phyloP scores from a whole-genome alignment of 495 filamentous ascomycete genomes.

The Hypoxylon perforatum region DNA sequence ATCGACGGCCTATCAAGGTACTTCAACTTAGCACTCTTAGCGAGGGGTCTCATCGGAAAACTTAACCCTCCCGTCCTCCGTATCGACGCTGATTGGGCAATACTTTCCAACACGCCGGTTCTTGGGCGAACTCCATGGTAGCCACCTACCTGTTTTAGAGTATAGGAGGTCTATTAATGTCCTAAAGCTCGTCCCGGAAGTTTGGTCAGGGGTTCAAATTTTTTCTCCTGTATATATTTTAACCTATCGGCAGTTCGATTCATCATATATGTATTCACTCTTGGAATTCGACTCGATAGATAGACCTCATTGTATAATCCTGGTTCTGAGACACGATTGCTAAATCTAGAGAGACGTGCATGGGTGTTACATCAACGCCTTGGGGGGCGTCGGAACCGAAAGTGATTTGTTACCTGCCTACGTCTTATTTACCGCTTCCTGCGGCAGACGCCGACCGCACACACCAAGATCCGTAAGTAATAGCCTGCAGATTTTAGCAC shows the following conservation, averaged over 20 bases:
- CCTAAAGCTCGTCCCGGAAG: conserved; percentile 7
- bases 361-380: conserved; percentile 24
- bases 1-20: no score
- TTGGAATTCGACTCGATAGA: conserved; percentile 16
- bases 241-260: no score
- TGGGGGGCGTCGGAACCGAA: conserved; percentile 28
- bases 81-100: conserved; percentile 28
- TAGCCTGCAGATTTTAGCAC: conserved; percentile 39
- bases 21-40: neutral
- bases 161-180: conserved; percentile 27
- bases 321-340: conserved; percentile 1
- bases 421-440: conserved; percentile 24
- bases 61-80: conserved; percentile 14
- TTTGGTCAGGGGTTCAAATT: neutral
- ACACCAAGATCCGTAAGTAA: conserved; percentile 19
- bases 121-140: conserved; percentile 15
- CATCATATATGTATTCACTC: neutral
- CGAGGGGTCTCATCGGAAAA: conserved; percentile 19
- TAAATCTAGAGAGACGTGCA: conserved; percentile 16
- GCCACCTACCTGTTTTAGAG: conserved; percentile 33
- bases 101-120: conserved; percentile 32
- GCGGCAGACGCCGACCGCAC: conserved; percentile 7
- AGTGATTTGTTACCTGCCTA: neutral
- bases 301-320: no score
- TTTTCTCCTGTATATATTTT: neutral